Base-by-base conservation (phyloP, 306 rosid genomes). In the Pterocarpus santalinus region DNA sequence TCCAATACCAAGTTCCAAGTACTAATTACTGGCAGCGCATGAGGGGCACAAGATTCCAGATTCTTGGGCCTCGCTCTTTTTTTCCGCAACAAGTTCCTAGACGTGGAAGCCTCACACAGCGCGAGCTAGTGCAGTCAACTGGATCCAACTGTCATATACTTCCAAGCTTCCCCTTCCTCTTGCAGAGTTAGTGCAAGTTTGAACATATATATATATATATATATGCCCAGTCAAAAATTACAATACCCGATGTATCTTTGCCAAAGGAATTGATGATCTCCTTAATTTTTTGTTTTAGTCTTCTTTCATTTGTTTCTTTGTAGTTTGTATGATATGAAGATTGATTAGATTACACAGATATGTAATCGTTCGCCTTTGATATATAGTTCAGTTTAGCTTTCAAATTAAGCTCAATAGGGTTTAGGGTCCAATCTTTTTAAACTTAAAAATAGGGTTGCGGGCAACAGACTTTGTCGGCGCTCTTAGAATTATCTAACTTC, bases 1-100 rank as follows among this genome's bases (percentile, higher is more conserved):
- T 44, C 10, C 16, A 33, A 11, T 46, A 12, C 3, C 72, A 66
- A 66, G 53, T 39, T 33, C 80, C 55, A 46, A 67, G 57, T 22
- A 49, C 36, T n/a, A 15, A 30, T 2, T 65, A 2, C 47, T 69
- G 69, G 64, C 65, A 62, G 68, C 13, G 67, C 74, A 63, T 14
- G 73, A 81, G 73, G 33, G 49, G 41, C 39, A 13, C 43, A 52
- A 76, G 55, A 36, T 13, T 2, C 49, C 68, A 8, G 11, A 44
- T 53, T 88, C 73, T 81, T 83, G 83, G 85, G 84, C 74, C 78
- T 82, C 4, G 3, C 53, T 83, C 79, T 85, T 61, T 77, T 55
- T 73, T 35, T 58, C 77, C 35, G 88, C 84, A 81, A 81, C 87
- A 82, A 89, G 82, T 86, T 86, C 90, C 87, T 52, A 86, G 86